phyloP scores from a whole-genome alignment of 495 filamentous ascomycete species.

The Penicillium robsamsonii region DNA sequence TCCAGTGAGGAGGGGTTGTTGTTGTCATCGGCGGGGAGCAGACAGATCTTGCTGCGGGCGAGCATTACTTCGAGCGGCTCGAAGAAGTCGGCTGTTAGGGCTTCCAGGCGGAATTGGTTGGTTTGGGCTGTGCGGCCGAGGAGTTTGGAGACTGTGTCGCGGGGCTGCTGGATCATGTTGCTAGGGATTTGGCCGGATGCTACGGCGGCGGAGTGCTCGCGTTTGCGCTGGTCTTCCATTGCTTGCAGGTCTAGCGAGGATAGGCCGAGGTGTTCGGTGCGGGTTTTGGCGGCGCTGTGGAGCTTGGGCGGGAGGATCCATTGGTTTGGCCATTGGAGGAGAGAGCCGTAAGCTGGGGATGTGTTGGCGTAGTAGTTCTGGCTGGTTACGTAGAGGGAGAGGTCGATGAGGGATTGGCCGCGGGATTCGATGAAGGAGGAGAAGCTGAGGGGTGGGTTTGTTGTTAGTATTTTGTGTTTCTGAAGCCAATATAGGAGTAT shows the following conservation, averaged over 20 bases:
- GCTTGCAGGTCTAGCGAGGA: conserved; percentile 61
- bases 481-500: neutral
- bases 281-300: conserved; percentile 62
- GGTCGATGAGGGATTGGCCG: conserved; percentile 65
- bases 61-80: conserved; percentile 65
- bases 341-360: conserved; percentile 68
- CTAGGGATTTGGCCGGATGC: conserved; percentile 43
- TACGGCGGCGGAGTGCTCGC: conserved; percentile 43
- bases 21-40: conserved; percentile 43
- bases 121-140: conserved; percentile 40
- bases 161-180: conserved; percentile 40
- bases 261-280: conserved; percentile 74
- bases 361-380: conserved; percentile 75
- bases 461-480: neutral
- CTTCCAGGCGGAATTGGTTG: conserved; percentile 65
- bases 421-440: conserved; percentile 62
- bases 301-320: conserved; percentile 71
- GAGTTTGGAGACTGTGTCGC: conserved; percentile 40
- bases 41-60: conserved; percentile 47
- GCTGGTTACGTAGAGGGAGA: conserved; percentile 84
- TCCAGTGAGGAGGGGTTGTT: conserved; percentile 61
- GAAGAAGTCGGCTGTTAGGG: conserved; percentile 65
- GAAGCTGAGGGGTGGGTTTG: conserved; percentile 36
- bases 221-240: conserved; percentile 43
- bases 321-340: conserved; percentile 79